phyloP scores from a whole-genome alignment of 768 basidiomycete genomes.

The Suillus paluster region DNA sequence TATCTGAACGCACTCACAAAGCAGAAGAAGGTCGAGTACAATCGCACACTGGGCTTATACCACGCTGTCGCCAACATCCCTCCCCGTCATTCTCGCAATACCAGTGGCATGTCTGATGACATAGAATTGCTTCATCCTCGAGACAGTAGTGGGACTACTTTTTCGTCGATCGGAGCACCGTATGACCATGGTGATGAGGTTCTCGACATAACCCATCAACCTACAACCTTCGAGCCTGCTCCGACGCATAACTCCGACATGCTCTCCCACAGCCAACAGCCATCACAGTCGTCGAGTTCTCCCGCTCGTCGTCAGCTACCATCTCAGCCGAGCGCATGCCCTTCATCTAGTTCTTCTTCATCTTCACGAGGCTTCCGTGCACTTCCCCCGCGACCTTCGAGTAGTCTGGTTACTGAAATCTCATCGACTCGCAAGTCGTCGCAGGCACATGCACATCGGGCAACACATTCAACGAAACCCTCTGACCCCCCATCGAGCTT shows the following conservation, averaged over 20 bases:
- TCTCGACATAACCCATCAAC: slow-evolving; percentile 25
- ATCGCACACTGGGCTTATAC: slow-evolving; percentile 36
- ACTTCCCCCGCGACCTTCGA: slow-evolving; percentile 33
- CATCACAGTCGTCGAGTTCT: slow-evolving; percentile 7
- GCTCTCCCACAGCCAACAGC: slow-evolving; percentile 6
- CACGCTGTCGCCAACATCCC: slow-evolving; percentile 27
- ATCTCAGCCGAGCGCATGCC: slow-evolving; percentile 1
- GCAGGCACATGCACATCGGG: background rate
- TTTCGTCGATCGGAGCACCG: slow-evolving; percentile 10
- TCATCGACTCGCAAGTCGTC: background rate
- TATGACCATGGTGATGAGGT: slow-evolving; percentile 20
- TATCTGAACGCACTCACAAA: slow-evolving; percentile 55
- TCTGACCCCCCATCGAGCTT: slow-evolving; percentile 8
- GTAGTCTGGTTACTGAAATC: background rate
- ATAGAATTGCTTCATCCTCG: slow-evolving; percentile 30
- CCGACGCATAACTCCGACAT: slow-evolving; percentile 22
- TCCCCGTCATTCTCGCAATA: slow-evolving; percentile 23
- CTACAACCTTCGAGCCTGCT: slow-evolving; percentile 20
- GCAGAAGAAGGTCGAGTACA: slow-evolving; percentile 51
- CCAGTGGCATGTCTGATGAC: slow-evolving; percentile 26
- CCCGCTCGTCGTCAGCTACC: background rate
- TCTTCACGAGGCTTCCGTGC: slow-evolving; percentile 29
- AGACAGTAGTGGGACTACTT: slow-evolving; percentile 12
- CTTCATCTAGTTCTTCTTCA: slow-evolving; percentile 16
- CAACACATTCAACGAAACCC: slow-evolving; percentile 3